Base-by-base conservation (phyloP, 2,329 filamentous ascomycete species). In the Sphaerulina musiva region DNA sequence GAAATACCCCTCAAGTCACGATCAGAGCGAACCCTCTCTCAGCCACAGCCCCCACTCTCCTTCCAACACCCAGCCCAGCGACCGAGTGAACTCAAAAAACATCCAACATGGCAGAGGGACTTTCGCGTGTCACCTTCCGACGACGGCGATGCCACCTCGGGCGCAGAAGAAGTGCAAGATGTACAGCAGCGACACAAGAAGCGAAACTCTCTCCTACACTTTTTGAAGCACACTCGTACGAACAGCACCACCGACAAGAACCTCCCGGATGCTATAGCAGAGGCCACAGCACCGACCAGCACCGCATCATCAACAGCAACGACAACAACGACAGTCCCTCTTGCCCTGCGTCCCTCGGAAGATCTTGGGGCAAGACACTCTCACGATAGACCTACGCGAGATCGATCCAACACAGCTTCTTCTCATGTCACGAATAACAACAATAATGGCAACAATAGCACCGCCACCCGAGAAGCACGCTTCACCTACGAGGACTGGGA, bases 141-240 rank as follows among this genome's bases (percentile, higher is more conserved):
- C 4, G 63, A 67, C 31, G 63, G 62, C 11, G 63, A 67, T 44
- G 55, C 62, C 2, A 50, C 47, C 1, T 53, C 62, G 8, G 64
- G 65, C 8, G 64, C 64, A 11, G 65, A 66, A 2, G 61, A 62
- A 9, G 39, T 44, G 8, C 44, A 50, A n/a, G 31, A 53, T 8
- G 11, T 38, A 10, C 49, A 45, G 10, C 54, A 45, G 10, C 54
- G 54, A 10, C 55, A 54, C 29, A 59, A 62, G 23, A 63, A 64
- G 40, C 60, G 64, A 17, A 64, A 60, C 53, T 67, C 66, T 11
- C 43, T 67, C 2, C 56, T 65, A 4, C 59, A 59, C n/a, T 65
- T 66, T 44, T 54, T 66, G 11, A 62, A 61, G 31, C 61, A 61
- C 46, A 58, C 55, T 20, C 61, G 63, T 12, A 58, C 56, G 8